Evolutionary conservation across 2,329 filamentous ascomycete species (phyloP), one percentile per base, ranked within the genome.

Genomic region (Ophiostoma piceae): DNA sequence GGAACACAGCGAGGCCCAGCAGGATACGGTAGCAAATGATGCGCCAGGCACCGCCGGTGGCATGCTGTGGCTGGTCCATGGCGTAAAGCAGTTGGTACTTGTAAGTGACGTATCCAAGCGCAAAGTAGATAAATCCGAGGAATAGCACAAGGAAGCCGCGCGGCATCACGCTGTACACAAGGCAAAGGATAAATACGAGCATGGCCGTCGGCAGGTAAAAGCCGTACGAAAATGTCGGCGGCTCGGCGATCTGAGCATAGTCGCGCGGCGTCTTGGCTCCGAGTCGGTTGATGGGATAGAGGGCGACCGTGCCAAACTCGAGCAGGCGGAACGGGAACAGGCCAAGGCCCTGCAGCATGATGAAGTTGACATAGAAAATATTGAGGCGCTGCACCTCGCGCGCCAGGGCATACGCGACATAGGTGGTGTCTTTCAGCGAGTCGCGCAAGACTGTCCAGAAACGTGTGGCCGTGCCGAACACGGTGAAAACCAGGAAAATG

Each of bases 61-160:
- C 92, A 77, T 97, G 93, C 76, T 96, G 92, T 19, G 92, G 91
- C 78, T 98, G 94, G 75, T 98, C 94, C 95, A 99, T 99, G 41
- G 95, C 93, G 78, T 99, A 99, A 4, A 99, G 84, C 4, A 99
- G 84, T 81, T 99, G 96, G 80, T 99, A 99, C 78, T 97, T 97
- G 85, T 96, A 96, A 41, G 92, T 91, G 77, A 94, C 94, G 78
- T 92, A 91, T 26, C 93, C 93, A 16, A 96, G 85, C 26, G 87
- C 77, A 75, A 96, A 96, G 79, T 96, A 99, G 14, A 92, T 82
- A 67, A 94, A 81, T 3, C 95, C 95, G 67, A 94, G 89, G 11
- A 94, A 83, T 19, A 97, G 86, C 14, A 98, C 90, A 68, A 91
- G 84, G 81, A 90, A 96, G 0, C 94, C 95, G 67, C 86, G 85